Percentiles rank a stretch among this genome's conserved stretches.
Conservation (phyloP, 1,284 basidiomycete genomes). For the Trichosporon coremiiforme region DNA sequence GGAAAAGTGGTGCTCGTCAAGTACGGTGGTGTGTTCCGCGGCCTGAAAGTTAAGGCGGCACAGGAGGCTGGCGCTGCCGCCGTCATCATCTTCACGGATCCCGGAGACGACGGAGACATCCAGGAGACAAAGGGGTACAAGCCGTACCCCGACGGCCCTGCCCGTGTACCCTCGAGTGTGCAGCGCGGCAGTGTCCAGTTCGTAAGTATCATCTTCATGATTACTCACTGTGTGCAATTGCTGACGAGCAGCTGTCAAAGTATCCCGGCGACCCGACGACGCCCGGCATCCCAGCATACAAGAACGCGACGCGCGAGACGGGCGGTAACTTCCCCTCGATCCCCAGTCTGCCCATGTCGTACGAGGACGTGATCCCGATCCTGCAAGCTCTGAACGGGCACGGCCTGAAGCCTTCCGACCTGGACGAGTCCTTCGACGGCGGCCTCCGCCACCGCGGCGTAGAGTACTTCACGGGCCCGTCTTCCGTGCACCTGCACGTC, state of each 20-base stretch:
- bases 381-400: conserved; percentile 55
- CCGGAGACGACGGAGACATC: conserved; percentile 81
- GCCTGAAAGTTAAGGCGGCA: conserved; percentile 67
- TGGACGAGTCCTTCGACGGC: conserved; percentile 58
- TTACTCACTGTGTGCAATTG: too few species aligned
- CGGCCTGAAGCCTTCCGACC: conserved; percentile 48
- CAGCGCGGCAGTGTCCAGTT: conserved; percentile 88
- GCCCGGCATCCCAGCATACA: conserved; percentile 83
- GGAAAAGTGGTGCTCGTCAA: conserved; percentile 82
- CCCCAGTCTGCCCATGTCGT: conserved; percentile 66
- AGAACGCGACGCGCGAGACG: conserved; percentile 71
- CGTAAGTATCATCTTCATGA: too few species aligned
- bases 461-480: conserved; percentile 61
- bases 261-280: conserved; percentile 72
- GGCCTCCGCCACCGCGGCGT: conserved; percentile 57
- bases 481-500: conserved; percentile 57
- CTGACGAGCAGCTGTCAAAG: conserved; percentile 39
- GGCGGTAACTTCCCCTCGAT: conserved; percentile 75
- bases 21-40: conserved; percentile 80
- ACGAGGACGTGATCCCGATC: conserved; percentile 59
- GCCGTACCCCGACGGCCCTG: conserved; percentile 82
- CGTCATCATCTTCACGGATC: conserved; percentile 78
- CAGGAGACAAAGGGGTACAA: conserved; percentile 75
- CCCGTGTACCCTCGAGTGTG: conserved; percentile 73
- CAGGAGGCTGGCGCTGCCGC: conserved; percentile 73